A percentile compares a stretch with the other conserved stretches of the same genome.
These are phyloP conservation scores for Staphylotrichum tortipilum DNA, from an alignment of 495 filamentous ascomycete species.

Conservation along the genomic window DNA sequence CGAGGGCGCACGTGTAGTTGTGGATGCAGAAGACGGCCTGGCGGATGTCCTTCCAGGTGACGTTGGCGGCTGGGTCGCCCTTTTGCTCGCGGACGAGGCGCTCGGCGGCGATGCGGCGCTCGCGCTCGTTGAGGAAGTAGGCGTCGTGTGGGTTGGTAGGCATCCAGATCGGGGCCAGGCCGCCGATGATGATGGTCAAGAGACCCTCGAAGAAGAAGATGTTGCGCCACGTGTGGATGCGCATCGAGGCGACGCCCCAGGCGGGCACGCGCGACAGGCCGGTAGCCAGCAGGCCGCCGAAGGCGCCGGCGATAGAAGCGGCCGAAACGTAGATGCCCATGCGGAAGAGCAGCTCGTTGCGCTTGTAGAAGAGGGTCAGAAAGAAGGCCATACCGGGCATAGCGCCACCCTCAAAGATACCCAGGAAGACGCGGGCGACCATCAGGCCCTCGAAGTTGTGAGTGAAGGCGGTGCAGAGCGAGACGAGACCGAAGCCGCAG, in stretches of 20 bases:
- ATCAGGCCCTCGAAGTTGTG: conserved; percentile 35
- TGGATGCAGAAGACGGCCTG: conserved; percentile 35
- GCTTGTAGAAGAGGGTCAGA: conserved; percentile 50
- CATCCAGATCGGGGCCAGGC: conserved; percentile 43
- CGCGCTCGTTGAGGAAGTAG: conserved; percentile 42
- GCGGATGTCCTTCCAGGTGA: conserved; percentile 31
- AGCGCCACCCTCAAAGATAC: conserved; percentile 47
- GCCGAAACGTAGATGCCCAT: conserved; percentile 51
- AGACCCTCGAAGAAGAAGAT: conserved; percentile 60
- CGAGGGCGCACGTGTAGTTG: conserved; percentile 39
- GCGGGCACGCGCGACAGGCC: conserved; percentile 42
- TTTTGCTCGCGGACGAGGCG: conserved; percentile 33
- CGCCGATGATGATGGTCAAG: conserved; percentile 44
- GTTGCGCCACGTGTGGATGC: conserved; percentile 52
- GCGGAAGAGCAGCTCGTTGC: conserved; percentile 46
- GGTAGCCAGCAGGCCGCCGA: conserved; percentile 48
- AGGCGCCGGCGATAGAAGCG: conserved; percentile 47
- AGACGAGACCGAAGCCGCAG: conserved; percentile 39
- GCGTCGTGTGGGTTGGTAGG: conserved; percentile 46
- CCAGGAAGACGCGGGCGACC: conserved; percentile 33
- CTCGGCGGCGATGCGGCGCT: conserved; percentile 38
- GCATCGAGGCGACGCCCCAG: conserved; percentile 38
- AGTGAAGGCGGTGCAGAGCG: conserved; percentile 39
- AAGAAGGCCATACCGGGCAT: conserved; percentile 51
- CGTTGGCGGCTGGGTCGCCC: conserved; percentile 25